Conservation (phyloP, 1,284 basidiomycete genomes). For the Austropuccinia psidii region DNA sequence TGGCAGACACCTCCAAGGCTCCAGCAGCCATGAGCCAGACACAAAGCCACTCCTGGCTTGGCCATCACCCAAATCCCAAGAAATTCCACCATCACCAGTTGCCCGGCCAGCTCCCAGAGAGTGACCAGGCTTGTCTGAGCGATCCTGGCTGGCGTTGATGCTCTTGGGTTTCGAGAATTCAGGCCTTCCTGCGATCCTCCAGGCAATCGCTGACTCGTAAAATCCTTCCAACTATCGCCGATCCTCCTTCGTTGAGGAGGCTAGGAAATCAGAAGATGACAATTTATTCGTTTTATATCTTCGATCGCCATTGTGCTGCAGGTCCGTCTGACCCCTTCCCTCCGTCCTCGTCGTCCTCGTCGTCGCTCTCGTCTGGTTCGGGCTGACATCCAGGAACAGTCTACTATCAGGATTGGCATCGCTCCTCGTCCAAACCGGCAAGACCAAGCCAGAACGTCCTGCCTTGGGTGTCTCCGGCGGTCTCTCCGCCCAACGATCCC, state of each 20-base stretch:
- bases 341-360: not conserved
- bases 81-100: too few relatives aligned
- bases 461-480: conserved; percentile 23
- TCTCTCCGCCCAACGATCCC: conserved; percentile 5
- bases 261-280: not conserved
- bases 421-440: conserved; percentile 16
- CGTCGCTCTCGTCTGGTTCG: not conserved
- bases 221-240: not conserved
- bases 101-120: too few relatives aligned
- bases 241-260: not conserved
- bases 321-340: not conserved
- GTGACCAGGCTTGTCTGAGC: too few relatives aligned
- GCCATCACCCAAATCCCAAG: too few relatives aligned
- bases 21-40: too few relatives aligned
- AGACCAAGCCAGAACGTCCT: conserved; percentile 25
- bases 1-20: too few relatives aligned
- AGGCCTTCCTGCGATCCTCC: not conserved
- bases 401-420: conserved; percentile 37
- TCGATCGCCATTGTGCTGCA: conserved; percentile 31
- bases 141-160: too few relatives aligned
- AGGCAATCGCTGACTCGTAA: not conserved
- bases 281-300: conserved; percentile 34
- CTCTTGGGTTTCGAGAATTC: not conserved
- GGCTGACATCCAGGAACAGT: not conserved
- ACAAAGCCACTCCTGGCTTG: too few relatives aligned